These are phyloP conservation scores for Sarocladiaceae sp. DNA, from an alignment of 2,329 filamentous ascomycete genomes.

Conservation along the genomic window DNA sequence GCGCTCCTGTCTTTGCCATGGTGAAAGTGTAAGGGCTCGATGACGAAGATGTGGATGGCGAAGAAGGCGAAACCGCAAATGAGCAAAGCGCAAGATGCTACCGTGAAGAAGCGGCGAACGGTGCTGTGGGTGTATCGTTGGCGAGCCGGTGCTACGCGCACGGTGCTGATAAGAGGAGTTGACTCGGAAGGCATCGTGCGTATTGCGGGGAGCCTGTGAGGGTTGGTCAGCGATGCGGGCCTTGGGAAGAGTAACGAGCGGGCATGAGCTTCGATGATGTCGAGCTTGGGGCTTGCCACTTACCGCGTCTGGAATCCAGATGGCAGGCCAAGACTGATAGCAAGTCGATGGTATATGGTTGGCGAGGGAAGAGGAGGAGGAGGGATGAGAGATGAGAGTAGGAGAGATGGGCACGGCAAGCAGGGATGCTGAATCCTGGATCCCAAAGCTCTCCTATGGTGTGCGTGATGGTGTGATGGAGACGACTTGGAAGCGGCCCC, in stretches of 20 bases:
- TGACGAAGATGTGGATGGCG: conserved; percentile 38
- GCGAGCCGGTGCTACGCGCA: conserved; percentile 46
- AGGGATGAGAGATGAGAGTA: not conserved
- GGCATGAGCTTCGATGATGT: too few species aligned
- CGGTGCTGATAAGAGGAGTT: conserved; percentile 61
- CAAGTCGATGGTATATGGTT: too few species aligned
- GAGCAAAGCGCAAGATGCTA: conserved; percentile 50
- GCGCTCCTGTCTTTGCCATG: conserved; percentile 22
- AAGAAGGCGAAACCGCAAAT: conserved; percentile 45
- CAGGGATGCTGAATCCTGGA: too few species aligned
- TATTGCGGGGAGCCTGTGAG: conserved; percentile 6
- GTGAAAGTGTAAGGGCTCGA: conserved; percentile 28
- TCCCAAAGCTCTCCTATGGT: too few species aligned
- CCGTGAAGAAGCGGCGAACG: conserved; percentile 59
- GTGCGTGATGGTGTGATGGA: too few species aligned
- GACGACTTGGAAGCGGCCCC: too few species aligned
- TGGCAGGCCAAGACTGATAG: too few species aligned
- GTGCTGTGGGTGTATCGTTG: conserved; percentile 53
- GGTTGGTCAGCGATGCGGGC: not conserved
- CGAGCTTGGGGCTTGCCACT: too few species aligned
- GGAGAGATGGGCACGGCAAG: too few species aligned
- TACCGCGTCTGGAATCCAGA: too few species aligned
- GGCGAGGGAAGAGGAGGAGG: too few species aligned
- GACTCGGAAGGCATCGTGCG: conserved; percentile 40
- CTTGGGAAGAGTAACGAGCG: too few species aligned